Evolutionary conservation across 208 protist species (phyloP).

Genomic region (Leishmania aethiopica): DNA sequence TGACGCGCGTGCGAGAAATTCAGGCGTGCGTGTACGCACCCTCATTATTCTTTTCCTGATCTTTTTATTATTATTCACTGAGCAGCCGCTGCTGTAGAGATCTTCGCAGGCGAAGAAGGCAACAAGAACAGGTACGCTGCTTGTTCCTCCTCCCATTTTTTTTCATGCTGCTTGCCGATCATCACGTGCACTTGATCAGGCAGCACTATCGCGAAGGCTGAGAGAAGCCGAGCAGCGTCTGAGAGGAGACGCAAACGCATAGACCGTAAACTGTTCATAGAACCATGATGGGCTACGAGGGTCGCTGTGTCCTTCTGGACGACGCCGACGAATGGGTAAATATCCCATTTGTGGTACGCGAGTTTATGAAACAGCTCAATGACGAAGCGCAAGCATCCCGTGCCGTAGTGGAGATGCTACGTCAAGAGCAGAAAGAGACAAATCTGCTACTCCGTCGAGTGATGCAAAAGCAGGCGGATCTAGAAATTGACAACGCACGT

Average conservation of each 20-base stretch:
- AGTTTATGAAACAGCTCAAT: slow-evolving; percentile 53
- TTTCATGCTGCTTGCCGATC: neutral
- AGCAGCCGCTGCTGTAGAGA: neutral
- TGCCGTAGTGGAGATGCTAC: slow-evolving; percentile 35
- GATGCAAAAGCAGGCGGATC: slow-evolving; percentile 59
- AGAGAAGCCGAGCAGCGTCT: neutral
- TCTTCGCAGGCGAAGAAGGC: neutral
- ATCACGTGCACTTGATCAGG: neutral
- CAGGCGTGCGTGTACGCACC: neutral
- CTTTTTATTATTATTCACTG: slow-evolving; percentile 17
- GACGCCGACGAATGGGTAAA: slow-evolving; percentile 82
- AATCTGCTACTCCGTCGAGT: slow-evolving; percentile 44
- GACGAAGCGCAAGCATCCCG: slow-evolving; percentile 47
- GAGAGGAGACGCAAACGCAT: neutral
- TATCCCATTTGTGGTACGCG: slow-evolving; percentile 67
- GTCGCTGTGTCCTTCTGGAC: slow-evolving; percentile 35
- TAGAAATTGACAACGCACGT: slow-evolving; percentile 56
- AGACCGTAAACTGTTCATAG: neutral
- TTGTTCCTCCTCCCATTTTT: neutral
- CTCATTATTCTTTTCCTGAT: neutral
- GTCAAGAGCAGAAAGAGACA: slow-evolving; percentile 50
- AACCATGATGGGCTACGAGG: slow-evolving; percentile 38
- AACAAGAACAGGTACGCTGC: neutral
- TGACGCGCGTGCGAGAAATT: neutral
- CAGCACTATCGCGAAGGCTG: neutral